Conservation (phyloP, 2,329 filamentous ascomycete genomes). For the Aspergillus alliaceus region DNA sequence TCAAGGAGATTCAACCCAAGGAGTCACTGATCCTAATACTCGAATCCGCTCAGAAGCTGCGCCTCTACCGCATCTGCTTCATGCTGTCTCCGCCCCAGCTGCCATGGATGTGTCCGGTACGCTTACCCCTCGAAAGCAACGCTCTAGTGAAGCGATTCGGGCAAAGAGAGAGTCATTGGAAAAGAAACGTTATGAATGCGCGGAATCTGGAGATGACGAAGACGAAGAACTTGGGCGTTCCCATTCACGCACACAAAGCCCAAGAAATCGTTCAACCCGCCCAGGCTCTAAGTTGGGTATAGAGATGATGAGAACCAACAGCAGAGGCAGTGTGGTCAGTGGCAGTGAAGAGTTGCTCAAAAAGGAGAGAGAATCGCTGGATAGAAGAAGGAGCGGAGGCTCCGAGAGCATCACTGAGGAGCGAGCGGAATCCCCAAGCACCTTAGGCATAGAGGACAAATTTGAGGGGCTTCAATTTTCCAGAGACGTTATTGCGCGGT, state of each 20-base stretch:
- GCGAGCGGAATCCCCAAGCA: slow-evolving; percentile 22
- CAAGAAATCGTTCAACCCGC: slow-evolving; percentile 54
- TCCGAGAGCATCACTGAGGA: slow-evolving; percentile 24
- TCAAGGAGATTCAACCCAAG: slow-evolving; percentile 15
- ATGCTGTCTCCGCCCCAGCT: slow-evolving; percentile 65
- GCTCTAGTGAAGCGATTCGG: slow-evolving; percentile 71
- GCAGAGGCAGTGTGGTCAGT: slow-evolving; percentile 73
- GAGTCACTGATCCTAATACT: slow-evolving; percentile 21
- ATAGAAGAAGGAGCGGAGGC: slow-evolving; percentile 24
- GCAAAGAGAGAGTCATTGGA: slow-evolving; percentile 75
- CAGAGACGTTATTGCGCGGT: slow-evolving; percentile 31
- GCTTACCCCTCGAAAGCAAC: slow-evolving; percentile 59
- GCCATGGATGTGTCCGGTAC: slow-evolving; percentile 55
- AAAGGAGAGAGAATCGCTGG: slow-evolving; percentile 36
- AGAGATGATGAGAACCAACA: slow-evolving; percentile 98
- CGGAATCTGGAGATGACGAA: slow-evolving; percentile 90
- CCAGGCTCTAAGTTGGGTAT: slow-evolving; percentile 87
- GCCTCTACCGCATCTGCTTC: slow-evolving; percentile 56
- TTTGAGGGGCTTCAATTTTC: slow-evolving; percentile 36
- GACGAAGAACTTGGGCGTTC: slow-evolving; percentile 79
- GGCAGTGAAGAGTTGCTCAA: slow-evolving; percentile 42
- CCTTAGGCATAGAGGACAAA: slow-evolving; percentile 28
- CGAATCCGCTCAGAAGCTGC: slow-evolving; percentile 19
- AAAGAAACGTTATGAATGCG: slow-evolving; percentile 69
- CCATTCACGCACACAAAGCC: slow-evolving; percentile 52